Conservation (phyloP, 306 rosid genomes). For the Cicer pinnatifidum region DNA sequence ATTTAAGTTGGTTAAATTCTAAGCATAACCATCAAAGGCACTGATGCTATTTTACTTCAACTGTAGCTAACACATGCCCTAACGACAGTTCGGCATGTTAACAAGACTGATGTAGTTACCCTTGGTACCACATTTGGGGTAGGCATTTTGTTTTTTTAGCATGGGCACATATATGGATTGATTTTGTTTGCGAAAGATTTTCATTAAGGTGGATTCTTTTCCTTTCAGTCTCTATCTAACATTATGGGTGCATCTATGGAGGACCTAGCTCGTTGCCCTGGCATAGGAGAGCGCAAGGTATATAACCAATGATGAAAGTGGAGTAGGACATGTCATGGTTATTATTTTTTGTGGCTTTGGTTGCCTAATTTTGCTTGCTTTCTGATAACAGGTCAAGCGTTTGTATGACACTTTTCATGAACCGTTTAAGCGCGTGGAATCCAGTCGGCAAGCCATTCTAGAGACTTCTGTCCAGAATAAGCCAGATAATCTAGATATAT, state of each 20-base stretch:
- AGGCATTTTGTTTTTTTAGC: conserved; percentile 43
- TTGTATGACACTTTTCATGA: conserved; percentile 88
- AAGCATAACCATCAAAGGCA: conserved; percentile 19
- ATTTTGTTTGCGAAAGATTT: conserved; percentile 27
- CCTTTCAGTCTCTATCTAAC: conserved; percentile 82
- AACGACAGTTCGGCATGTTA: conserved; percentile 80
- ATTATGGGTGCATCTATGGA: conserved; percentile 98
- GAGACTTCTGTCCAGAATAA: conserved; percentile 49
- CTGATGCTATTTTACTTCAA: conserved; percentile 46
- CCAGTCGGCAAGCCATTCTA: conserved; percentile 57
- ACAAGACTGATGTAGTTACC: conserved; percentile 96
- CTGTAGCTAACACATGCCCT: conserved; percentile 74
- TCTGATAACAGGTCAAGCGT: conserved; percentile 73
- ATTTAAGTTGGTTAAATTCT: conserved; percentile 25
- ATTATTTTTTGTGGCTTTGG: conserved; percentile 6
- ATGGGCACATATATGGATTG: background rate
- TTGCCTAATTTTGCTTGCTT: conserved; percentile 31
- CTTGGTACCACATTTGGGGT: conserved; percentile 97
- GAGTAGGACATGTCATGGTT: conserved; percentile 19
- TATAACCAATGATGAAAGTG: conserved; percentile 31
- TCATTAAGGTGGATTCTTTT: conserved; percentile 34
- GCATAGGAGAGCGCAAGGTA: conserved; percentile 99
- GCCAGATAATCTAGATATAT: conserved; percentile 48
- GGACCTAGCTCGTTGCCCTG: conserved; percentile 99
- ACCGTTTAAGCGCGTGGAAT: conserved; percentile 85